phyloP scores from a whole-genome alignment of 441 rosid species.

The Corymbia citriodora region DNA sequence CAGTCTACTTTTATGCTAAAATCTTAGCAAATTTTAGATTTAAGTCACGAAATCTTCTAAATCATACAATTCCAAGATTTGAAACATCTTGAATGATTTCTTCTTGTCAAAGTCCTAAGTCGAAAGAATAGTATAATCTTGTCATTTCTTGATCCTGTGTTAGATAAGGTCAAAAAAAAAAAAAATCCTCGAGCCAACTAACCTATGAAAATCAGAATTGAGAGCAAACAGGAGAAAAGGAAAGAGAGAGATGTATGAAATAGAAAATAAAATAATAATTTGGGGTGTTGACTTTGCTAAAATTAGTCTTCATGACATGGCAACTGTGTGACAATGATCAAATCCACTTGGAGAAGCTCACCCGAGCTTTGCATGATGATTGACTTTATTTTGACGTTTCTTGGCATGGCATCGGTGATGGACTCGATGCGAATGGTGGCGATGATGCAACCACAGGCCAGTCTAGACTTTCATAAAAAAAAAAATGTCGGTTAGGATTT shows the following conservation, averaged over 20 bases:
- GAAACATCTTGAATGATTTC: not conserved
- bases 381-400: not conserved
- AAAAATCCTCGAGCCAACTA: not conserved
- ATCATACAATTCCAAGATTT: fast-evolving
- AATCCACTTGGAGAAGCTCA: not conserved
- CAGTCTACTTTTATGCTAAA: not conserved
- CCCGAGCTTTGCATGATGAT: not conserved
- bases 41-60: not conserved
- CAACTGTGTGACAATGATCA: not conserved
- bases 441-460: not conserved
- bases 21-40: not conserved
- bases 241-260: not conserved
- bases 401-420: not conserved
- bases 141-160: not conserved
- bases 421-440: not conserved
- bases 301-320: not conserved
- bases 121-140: not conserved
- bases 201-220: not conserved
- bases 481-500: not conserved
- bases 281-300: not conserved
- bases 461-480: not conserved
- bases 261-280: not conserved
- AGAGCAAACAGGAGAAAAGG: fast-evolving
- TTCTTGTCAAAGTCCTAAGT: not conserved
- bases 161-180: not conserved